phyloP scores from a whole-genome alignment of 495 filamentous ascomycete species.

The Cladorrhinum samala region DNA sequence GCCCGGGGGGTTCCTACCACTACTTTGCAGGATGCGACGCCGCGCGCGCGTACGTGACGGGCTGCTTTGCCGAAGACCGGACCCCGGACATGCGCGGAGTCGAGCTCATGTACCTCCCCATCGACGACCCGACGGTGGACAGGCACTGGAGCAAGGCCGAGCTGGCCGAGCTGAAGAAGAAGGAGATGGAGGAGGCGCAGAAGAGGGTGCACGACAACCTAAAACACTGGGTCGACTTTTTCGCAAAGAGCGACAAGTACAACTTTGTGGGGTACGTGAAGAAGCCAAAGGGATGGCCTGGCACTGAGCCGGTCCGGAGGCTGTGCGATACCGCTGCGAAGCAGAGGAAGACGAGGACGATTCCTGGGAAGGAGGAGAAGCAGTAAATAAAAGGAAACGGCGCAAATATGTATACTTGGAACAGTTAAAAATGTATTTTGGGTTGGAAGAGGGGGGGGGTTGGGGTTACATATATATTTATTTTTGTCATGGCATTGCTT shows the following conservation, averaged over 20 bases:
- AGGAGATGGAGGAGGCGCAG: conserved; percentile 47
- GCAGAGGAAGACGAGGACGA: conserved; percentile 34
- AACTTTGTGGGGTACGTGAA: conserved; percentile 62
- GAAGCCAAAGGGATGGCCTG: conserved; percentile 41
- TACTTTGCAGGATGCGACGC: conserved; percentile 87
- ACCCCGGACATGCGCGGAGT: conserved; percentile 77
- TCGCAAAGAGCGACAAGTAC: conserved; percentile 70
- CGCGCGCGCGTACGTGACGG: conserved; percentile 88
- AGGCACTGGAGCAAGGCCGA: conserved; percentile 44
- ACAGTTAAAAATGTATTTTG: too few relatives aligned
- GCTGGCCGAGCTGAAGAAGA: conserved; percentile 48
- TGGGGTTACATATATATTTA: too few relatives aligned
- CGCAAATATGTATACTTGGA: not conserved
- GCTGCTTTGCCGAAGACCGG: conserved; percentile 82
- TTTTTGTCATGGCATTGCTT: too few relatives aligned
- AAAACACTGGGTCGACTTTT: conserved; percentile 68
- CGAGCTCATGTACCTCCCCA: conserved; percentile 81
- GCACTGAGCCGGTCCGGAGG: conserved; percentile 33
- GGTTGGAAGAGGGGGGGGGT: too few relatives aligned
- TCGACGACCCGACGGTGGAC: conserved; percentile 57
- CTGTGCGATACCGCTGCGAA: conserved; percentile 43
- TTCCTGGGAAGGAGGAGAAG: conserved; percentile 24
- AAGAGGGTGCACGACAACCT: conserved; percentile 51
- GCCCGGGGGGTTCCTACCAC: conserved; percentile 80
- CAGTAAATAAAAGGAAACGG: not conserved